Evolutionary conservation across 2,329 filamentous ascomycete species (phyloP), one percentile per base, ranked within the genome.

Genomic region (Curvularia eragrostidis): DNA sequence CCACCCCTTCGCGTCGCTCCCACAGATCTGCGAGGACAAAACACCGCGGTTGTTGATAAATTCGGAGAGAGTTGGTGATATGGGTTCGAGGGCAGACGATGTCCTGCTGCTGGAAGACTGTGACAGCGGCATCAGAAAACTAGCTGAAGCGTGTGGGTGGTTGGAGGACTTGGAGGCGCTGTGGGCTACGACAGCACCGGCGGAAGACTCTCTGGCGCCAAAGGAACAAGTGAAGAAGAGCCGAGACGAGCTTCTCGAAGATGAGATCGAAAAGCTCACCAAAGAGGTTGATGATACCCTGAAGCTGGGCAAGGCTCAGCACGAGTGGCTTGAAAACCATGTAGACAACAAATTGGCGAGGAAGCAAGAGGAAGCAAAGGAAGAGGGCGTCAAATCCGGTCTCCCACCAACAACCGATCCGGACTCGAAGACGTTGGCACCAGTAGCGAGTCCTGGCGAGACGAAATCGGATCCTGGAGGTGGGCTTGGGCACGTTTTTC

Each of bases 1-100:
- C 1, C 91, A 93, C 62, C 95, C 95, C 0, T 99, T 99, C 75
- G 92, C 94, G 1, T 87, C 87, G 46, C 80, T 98, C 48, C 93
- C 94, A 0, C 79, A 84, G 13, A 79, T 89, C 64, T 88, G 87
- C 21, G 70, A 75, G 2, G 82, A 87, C 1, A 82, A 81, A 0
- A 85, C 85, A 3, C 95, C 94, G 0, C 85, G 95, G 9, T 79
- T 99, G 2, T 82, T 99, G 19, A 91, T 99, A 76, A 99, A 99
- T 75, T 84, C 89, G 78, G 91, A 97, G 75, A 81, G 80, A 34
- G 95, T 97, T 0, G 94, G 95, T 0, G 86, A 86, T 19, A 74
- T 99, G 34, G 95, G 95, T 0, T 84, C 83, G 7, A 81, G 91
- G 24, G 74, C 89, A 0, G 93, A 99, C 70, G 95, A 99, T 77